A percentile compares a stretch with the other conserved stretches of the same genome.
Evolutionary conservation across 495 filamentous ascomycete genomes (phyloP).

Genomic region (Xanthoparmelia taractica): DNA sequence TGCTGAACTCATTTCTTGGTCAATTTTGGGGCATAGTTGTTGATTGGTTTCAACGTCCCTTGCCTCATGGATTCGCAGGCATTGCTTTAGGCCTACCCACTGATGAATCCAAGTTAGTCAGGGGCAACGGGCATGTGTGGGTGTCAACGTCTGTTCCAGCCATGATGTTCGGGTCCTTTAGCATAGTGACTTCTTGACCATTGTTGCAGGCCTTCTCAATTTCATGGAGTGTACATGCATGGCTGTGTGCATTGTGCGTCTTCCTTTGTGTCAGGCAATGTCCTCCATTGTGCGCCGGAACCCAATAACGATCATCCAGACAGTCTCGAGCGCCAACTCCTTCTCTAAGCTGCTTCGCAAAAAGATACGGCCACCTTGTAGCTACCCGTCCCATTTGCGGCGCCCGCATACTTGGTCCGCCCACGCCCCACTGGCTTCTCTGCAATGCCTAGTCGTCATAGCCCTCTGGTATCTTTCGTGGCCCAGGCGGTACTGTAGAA

Average conservation of each 20-base stretch:
- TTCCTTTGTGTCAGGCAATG: background rate
- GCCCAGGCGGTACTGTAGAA: conserved; percentile 62
- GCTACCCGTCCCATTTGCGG: background rate
- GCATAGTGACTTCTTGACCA: background rate
- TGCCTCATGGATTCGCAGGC: too few species aligned
- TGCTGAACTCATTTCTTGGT: too few species aligned
- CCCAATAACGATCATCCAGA: background rate
- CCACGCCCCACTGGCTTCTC: background rate
- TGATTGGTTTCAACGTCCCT: too few species aligned
- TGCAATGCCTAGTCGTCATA: conserved; percentile 55
- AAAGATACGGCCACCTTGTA: background rate
- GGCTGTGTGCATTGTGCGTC: background rate
- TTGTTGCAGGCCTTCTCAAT: background rate
- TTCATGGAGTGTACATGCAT: background rate
- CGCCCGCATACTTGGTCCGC: background rate
- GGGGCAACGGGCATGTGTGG: background rate
- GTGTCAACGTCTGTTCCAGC: background rate
- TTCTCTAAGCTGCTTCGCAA: background rate
- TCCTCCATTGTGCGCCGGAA: background rate
- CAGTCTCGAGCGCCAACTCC: background rate
- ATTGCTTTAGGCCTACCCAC: background rate
- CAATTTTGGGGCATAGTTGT: too few species aligned
- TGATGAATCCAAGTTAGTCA: background rate
- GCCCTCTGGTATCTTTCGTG: conserved; percentile 60
- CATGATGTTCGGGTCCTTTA: background rate